Evolutionary conservation across 345 rosid genomes (phyloP).

Genomic region (rapeseed (Brassica napus)): Da-Ae NC_063443.1:13945001-13945500

Average conservation of each 20-base stretch:
- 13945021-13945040: constrained; percentile 85
- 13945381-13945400: constrained; percentile 87
- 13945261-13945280: constrained; percentile 86
- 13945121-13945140: constrained; percentile 1
- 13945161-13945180: constrained; percentile 68
- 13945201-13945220: constrained; percentile 80
- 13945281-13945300: constrained; percentile 49
- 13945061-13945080: constrained; percentile 20
- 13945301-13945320: constrained; percentile 12
- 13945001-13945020: constrained; percentile 93
- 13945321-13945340: constrained; percentile 10
- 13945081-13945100: constrained; percentile 8
- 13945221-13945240: constrained; percentile 87
- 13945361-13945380: constrained; percentile 95
- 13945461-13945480: constrained; percentile 1
- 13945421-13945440: constrained; percentile 77
- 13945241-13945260: constrained; percentile 85
- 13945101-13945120: neutral
- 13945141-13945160: neutral
- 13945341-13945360: constrained; percentile 35
- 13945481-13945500: constrained; percentile 4
- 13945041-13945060: constrained; percentile 63
- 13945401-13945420: constrained; percentile 79
- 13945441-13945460: constrained; percentile 50
- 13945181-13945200: constrained; percentile 80